A percentile compares a stretch with the other conserved stretches of the same genome.
Evolutionary conservation across 1,284 basidiomycete genomes (phyloP).

Genomic region (Cerrena zonata): DNA sequence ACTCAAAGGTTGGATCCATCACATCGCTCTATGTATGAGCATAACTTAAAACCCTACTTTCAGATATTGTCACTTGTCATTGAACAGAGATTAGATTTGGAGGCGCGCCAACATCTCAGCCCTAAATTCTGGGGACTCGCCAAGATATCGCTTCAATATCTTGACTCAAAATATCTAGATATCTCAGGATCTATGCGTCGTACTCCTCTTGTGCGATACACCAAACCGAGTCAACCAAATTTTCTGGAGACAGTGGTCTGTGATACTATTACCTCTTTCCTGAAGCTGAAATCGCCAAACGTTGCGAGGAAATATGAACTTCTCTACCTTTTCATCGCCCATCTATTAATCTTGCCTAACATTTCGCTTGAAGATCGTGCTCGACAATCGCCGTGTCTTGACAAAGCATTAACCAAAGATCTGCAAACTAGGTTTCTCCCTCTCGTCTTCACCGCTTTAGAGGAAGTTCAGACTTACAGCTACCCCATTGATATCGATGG

Average conservation of each 20-base stretch:
- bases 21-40: not conserved
- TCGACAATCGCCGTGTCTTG: slow-evolving; percentile 26
- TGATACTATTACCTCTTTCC: not conserved
- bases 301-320: slow-evolving; percentile 15
- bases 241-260: not conserved
- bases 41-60: not conserved
- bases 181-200: slow-evolving; percentile 8
- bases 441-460: slow-evolving; percentile 28
- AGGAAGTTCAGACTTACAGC: slow-evolving; percentile 19
- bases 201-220: slow-evolving; percentile 6
- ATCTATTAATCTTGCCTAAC: slow-evolving; percentile 37
- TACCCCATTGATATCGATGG: slow-evolving; percentile 44
- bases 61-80: slow-evolving; percentile 45
- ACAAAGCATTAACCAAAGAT: slow-evolving; percentile 21
- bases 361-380: slow-evolving; percentile 43
- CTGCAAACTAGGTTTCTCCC: slow-evolving; percentile 38
- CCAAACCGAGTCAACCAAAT: not conserved
- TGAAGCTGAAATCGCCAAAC: not conserved
- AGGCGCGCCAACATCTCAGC: slow-evolving; percentile 13
- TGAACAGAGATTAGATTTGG: slow-evolving; percentile 30
- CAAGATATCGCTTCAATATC: slow-evolving; percentile 6
- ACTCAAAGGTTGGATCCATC: slow-evolving; percentile 48
- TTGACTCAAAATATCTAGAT: slow-evolving; percentile 13
- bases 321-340: slow-evolving; percentile 35
- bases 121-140: slow-evolving; percentile 19